Conservation (phyloP, 1,284 basidiomycete genomes). For the Pyrrhoderma lamaoense region DNA sequence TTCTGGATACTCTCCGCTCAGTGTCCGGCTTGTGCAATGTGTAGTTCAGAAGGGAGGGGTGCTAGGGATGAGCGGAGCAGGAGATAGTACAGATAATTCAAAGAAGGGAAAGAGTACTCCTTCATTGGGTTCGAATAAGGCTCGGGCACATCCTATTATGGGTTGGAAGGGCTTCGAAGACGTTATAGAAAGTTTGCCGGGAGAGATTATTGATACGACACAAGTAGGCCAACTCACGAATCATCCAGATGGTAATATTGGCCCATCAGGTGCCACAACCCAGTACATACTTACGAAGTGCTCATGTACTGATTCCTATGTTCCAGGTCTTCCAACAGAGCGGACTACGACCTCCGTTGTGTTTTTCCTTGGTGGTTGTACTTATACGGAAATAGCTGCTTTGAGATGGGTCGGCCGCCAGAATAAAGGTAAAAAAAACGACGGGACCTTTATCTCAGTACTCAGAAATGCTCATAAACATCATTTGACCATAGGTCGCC, state of each 20-base stretch:
- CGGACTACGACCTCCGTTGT: slow-evolving; percentile 78
- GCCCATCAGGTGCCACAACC: slow-evolving; percentile 26
- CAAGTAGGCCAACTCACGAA: slow-evolving; percentile 39
- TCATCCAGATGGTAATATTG: slow-evolving; percentile 28
- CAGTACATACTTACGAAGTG: too few relatives aligned
- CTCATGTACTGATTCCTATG: not conserved
- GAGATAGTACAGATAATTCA: slow-evolving; percentile 38
- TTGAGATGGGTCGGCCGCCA: slow-evolving; percentile 85
- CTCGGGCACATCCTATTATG: slow-evolving; percentile 80
- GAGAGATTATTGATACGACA: slow-evolving; percentile 76
- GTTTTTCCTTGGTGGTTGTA: slow-evolving; percentile 98
- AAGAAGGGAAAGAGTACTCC: slow-evolving; percentile 32
- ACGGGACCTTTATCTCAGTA: slow-evolving; percentile 9
- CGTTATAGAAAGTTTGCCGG: slow-evolving; percentile 71
- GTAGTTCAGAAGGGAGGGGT: slow-evolving; percentile 86
- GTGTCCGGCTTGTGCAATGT: slow-evolving; percentile 87
- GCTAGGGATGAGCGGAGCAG: slow-evolving; percentile 55
- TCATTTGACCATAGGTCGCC: slow-evolving; percentile 48
- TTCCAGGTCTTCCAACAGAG: slow-evolving; percentile 26
- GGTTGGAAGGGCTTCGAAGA: slow-evolving; percentile 99
- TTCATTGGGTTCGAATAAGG: slow-evolving; percentile 35
- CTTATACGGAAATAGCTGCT: slow-evolving; percentile 94
- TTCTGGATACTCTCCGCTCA: slow-evolving; percentile 94
- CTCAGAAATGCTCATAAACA: slow-evolving; percentile 17
- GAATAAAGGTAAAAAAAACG: slow-evolving; percentile 60